Evolutionary conservation across 1,139 yeast genomes (phyloP).

Genomic region (Blastobotrys aristatus): DNA sequence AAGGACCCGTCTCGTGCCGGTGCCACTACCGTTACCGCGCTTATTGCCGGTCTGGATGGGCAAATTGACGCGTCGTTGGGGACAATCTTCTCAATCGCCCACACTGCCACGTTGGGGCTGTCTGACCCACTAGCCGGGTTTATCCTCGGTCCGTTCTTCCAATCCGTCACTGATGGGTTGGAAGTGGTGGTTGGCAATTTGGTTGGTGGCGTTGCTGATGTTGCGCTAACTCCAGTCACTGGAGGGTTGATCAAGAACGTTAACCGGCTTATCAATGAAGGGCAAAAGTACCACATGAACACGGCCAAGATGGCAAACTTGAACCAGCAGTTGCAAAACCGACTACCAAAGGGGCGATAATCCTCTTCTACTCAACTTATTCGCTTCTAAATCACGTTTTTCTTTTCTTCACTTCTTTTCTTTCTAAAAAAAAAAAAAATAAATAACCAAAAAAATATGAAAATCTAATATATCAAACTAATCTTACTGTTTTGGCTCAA

Average conservation of each 20-base stretch:
- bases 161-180: constrained; percentile 33
- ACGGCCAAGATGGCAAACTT: neutral
- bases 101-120: constrained; percentile 27
- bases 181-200: constrained; percentile 29
- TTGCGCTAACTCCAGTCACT: constrained; percentile 13
- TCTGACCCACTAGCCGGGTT: constrained; percentile 25
- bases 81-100: constrained; percentile 23
- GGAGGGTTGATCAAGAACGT: constrained; percentile 15
- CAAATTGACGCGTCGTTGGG: constrained; percentile 32
- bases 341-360: neutral
- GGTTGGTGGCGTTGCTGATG: constrained; percentile 21
- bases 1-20: constrained; percentile 25
- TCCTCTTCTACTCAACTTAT: too few relatives aligned
- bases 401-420: neutral
- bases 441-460: neutral
- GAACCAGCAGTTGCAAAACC: neutral
- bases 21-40: constrained; percentile 24
- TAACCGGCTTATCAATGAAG: constrained; percentile 16
- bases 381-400: neutral
- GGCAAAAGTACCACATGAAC: constrained; percentile 18
- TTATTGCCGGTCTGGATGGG: constrained; percentile 31
- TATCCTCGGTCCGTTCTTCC: constrained; percentile 31
- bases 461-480: too few relatives aligned
- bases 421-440: too few relatives aligned
- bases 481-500: constrained; percentile 35